A percentile compares a stretch with the other conserved stretches of the same genome.
phyloP scores from a whole-genome alignment of 73 alveolate species.

The Tetrahymena borealis region DNA sequence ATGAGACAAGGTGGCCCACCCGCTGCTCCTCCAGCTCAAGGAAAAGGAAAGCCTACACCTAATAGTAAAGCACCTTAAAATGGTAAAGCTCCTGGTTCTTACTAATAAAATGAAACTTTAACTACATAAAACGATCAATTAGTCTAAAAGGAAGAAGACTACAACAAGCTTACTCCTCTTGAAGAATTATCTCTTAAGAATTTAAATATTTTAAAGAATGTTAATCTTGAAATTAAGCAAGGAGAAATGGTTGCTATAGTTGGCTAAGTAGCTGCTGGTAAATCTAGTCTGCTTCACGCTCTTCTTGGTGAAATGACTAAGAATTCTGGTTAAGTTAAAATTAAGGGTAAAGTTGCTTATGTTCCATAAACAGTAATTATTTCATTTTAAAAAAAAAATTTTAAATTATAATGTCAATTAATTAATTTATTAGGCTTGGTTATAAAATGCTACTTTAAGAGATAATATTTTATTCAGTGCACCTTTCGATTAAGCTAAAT shows the following conservation, averaged over 20 bases:
- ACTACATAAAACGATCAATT: neutral
- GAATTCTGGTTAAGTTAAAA: neutral
- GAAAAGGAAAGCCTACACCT: neutral
- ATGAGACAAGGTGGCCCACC: neutral
- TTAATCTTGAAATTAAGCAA: conserved; percentile 49
- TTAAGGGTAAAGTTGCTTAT: neutral
- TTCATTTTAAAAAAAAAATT: neutral
- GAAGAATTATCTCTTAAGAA: neutral
- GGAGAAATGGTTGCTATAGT: conserved; percentile 75
- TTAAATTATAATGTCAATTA: conserved; percentile 36
- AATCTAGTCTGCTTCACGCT: conserved; percentile 53
- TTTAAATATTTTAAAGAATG: conserved; percentile 39
- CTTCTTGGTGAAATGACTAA: conserved; percentile 5
- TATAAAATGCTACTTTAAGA: conserved; percentile 75
- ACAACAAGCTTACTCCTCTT: neutral
- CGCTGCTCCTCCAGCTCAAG: too few species aligned
- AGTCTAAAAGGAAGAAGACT: neutral
- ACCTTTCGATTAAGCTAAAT: conserved; percentile 62
- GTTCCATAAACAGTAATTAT: neutral
- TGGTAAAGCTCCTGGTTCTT: neutral
- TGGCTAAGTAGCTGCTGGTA: conserved; percentile 94
- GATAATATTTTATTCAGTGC: conserved; percentile 81
- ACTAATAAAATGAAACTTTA: neutral
- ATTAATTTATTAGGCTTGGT: conserved; percentile 84
- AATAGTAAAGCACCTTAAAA: neutral